A percentile compares a stretch with the other conserved stretches of the same genome.
phyloP scores from a whole-genome alignment of 1,284 basidiomycete species.

The Porphyrellus sp. region DNA sequence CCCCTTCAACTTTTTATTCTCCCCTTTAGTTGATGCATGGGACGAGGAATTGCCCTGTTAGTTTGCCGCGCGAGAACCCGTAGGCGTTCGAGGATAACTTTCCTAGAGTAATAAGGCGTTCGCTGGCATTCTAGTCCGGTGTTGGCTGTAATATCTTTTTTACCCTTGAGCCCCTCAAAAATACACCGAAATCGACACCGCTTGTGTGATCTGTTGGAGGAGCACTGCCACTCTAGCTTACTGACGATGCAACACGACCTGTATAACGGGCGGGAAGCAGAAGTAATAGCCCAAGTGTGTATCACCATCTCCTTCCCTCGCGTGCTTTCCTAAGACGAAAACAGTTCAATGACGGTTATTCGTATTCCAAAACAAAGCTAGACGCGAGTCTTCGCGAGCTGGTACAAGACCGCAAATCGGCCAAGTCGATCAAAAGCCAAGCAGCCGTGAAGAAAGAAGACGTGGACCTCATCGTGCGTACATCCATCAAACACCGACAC shows the following conservation, averaged over 20 bases:
- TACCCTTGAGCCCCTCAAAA: slow-evolving; percentile 19
- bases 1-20: slow-evolving; percentile 10
- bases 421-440: slow-evolving; percentile 34
- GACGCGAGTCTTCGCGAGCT: slow-evolving; percentile 43
- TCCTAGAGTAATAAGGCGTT: slow-evolving; percentile 29
- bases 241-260: slow-evolving; percentile 24
- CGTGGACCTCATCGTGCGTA: slow-evolving; percentile 46
- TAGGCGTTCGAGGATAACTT: slow-evolving; percentile 18
- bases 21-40: slow-evolving; percentile 14
- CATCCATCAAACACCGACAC: background rate
- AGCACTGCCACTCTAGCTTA: slow-evolving; percentile 25
- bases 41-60: slow-evolving; percentile 14
- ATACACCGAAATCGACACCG: background rate
- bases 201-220: background rate
- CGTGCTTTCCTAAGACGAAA: slow-evolving; percentile 6
- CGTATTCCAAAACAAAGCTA: slow-evolving; percentile 50
- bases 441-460: slow-evolving; percentile 43
- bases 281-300: slow-evolving; percentile 31
- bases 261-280: slow-evolving; percentile 32
- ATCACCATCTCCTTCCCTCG: background rate
- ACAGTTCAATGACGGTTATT: slow-evolving; percentile 48
- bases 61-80: slow-evolving; percentile 13
- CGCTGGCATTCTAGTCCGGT: slow-evolving; percentile 28
- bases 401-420: slow-evolving; percentile 26
- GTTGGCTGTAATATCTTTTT: slow-evolving; percentile 31